A percentile compares a stretch with the other conserved stretches of the same genome.
Conservation (phyloP, 352 stramenopile genomes). For the Globisporangium spinosum region DNA sequence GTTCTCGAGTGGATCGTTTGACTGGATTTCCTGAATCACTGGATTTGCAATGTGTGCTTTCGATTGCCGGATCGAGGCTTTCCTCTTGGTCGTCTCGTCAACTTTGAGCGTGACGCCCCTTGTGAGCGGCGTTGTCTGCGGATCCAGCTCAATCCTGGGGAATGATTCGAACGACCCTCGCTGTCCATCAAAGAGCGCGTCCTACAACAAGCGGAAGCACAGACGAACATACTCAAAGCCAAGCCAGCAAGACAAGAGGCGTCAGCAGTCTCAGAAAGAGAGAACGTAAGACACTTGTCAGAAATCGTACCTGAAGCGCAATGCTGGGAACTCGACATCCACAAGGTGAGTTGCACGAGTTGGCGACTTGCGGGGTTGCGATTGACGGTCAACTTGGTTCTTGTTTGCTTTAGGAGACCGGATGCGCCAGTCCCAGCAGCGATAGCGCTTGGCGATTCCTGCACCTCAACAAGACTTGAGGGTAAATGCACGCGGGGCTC, state of each 20-base stretch:
- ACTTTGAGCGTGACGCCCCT: slow-evolving; percentile 45
- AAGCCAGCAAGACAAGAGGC: background rate
- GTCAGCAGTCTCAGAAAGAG: background rate
- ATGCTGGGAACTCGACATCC: background rate
- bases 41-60: background rate
- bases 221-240: background rate
- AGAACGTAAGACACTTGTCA: background rate
- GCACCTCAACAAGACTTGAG: background rate
- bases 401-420: background rate
- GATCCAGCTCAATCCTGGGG: slow-evolving; percentile 38
- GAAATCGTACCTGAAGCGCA: background rate
- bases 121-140: slow-evolving; percentile 34
- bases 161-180: slow-evolving; percentile 39
- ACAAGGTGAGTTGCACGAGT: slow-evolving; percentile 8
- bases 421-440: background rate
- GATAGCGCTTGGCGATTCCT: background rate
- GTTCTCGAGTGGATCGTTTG: slow-evolving; percentile 21
- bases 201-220: slow-evolving; percentile 8
- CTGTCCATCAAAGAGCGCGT: slow-evolving; percentile 31
- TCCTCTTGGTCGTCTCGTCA: slow-evolving; percentile 12
- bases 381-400: slow-evolving; percentile 1
- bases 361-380: background rate
- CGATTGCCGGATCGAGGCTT: background rate
- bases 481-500: slow-evolving; percentile 42
- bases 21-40: slow-evolving; percentile 7